Evolutionary conservation across 371 early-diverging fungal genomes (phyloP).

Genomic region (Haplosporangium sp.): DNA sequence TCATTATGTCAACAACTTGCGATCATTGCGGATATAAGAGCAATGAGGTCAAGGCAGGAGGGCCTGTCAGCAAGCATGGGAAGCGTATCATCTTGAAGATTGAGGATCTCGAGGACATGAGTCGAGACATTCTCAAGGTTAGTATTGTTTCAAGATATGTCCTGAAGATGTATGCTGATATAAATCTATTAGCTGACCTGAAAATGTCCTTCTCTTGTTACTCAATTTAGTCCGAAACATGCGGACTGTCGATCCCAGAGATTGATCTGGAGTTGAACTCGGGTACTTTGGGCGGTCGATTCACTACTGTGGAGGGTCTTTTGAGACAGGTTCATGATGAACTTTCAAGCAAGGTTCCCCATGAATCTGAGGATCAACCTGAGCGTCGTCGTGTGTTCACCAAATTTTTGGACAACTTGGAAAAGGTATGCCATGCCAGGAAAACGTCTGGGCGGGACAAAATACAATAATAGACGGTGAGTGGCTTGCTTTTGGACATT

Average conservation of each 20-base stretch:
- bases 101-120: constrained; percentile 87
- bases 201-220: neutral
- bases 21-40: constrained; percentile 94
- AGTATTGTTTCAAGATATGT: neutral
- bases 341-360: constrained; percentile 76
- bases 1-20: constrained; percentile 96
- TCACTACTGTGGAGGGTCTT: constrained; percentile 96
- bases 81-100: constrained; percentile 84
- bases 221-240: constrained; percentile 81
- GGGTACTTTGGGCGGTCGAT: constrained; percentile 97
- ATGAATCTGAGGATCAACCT: constrained; percentile 80
- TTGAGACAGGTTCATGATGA: constrained; percentile 91
- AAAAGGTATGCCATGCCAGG: constrained; percentile 73
- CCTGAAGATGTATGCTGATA: neutral
- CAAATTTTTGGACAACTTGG: constrained; percentile 75
- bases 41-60: constrained; percentile 96
- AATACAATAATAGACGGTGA: too few species aligned
- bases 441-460: too few species aligned
- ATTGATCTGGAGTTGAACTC: constrained; percentile 83
- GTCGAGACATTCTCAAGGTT: constrained; percentile 92
- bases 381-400: constrained; percentile 67
- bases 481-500: too few species aligned
- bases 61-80: constrained; percentile 84
- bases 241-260: constrained; percentile 91
- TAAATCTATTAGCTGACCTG: neutral